Base-by-base conservation (phyloP, 768 basidiomycete genomes). In the Cystobasidium tubakii region DNA sequence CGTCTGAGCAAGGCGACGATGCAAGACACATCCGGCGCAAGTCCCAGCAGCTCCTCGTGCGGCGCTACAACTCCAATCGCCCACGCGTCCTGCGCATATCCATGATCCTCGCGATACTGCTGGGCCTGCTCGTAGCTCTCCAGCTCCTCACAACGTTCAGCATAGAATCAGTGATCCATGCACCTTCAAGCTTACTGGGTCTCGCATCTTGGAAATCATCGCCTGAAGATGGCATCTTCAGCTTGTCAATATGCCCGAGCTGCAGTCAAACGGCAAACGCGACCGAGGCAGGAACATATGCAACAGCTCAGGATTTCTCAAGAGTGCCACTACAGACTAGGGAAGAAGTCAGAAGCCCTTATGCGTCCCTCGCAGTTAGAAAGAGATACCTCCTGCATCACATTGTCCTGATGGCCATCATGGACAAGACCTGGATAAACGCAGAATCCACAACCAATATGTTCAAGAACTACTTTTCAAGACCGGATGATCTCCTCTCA, bases 371-470 rank as follows among this genome's bases (percentile, higher is more conserved):
- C 4, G 29, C 57, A 15, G 33, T 25, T 15, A 60, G 13, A 15
- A 60, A 60, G 57, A 6, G 57, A 34, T 60, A 27, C 33, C 57
- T 60, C 13, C 27, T 60, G 33, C 57, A 60, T 29, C 57, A 60
- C 33, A 60, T 60, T 60, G 57, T 60, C 17, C 27, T 60, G 23
- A 27, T 12, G 23, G 7, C 25, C 29, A 27, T 60, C 33, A 29
- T 60, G 25, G 57, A 60, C 63, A 65, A 65, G 63, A 46, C 33
- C 4, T 65, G 63, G 63, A 65, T 65, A 33, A 27, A 36, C 15
- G 21, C 25, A 13, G 43, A 46, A 42, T 39, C 63, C 3, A 39
- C 34, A 2, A 23, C 25, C 34, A 33, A 39, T 12, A 34, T 65
- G 13, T 36, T 65, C 25, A 34, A 36, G 13, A 65, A 46, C 63